Conservation (phyloP, 257 asterid genomes). For the Plantago major region DNA sequence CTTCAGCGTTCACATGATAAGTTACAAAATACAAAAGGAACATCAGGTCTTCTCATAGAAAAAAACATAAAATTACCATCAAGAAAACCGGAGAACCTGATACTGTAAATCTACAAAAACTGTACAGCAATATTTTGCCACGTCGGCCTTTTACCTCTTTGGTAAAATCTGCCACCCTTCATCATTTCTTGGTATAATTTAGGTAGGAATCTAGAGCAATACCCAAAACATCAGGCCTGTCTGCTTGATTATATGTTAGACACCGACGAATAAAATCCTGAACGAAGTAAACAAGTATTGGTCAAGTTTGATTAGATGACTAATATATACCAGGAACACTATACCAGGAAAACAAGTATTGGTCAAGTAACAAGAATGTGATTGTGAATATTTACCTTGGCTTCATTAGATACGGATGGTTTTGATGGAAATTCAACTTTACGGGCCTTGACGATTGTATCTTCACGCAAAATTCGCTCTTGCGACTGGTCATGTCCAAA, state of each 20-base stretch:
- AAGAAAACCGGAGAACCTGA: too few species aligned
- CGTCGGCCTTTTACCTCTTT: not conserved
- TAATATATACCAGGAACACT: not conserved
- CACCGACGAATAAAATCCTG: constrained; percentile 97
- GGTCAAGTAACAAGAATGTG: not conserved
- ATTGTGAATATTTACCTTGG: constrained; percentile 45
- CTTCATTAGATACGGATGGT: constrained; percentile 86
- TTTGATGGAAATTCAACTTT: constrained; percentile 91
- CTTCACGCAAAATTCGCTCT: constrained; percentile 93
- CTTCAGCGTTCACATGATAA: too few species aligned
- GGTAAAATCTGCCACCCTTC: constrained; percentile 2
- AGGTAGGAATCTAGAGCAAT: constrained; percentile 89
- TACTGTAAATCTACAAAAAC: too few species aligned
- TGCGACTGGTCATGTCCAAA: constrained; percentile 96
- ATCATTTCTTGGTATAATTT: constrained; percentile 67
- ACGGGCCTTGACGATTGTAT: constrained; percentile 88
- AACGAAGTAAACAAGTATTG: not conserved
- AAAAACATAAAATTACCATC: too few species aligned
- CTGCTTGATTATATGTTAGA: constrained; percentile 78
- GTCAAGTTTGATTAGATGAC: not conserved
- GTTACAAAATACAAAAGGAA: too few species aligned
- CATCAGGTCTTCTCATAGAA: too few species aligned
- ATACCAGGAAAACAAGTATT: not conserved
- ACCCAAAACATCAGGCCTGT: constrained; percentile 81
- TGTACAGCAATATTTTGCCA: too few species aligned